Conservation (phyloP, 2,329 filamentous ascomycete species). For the Ophiostoma piceae region DNA sequence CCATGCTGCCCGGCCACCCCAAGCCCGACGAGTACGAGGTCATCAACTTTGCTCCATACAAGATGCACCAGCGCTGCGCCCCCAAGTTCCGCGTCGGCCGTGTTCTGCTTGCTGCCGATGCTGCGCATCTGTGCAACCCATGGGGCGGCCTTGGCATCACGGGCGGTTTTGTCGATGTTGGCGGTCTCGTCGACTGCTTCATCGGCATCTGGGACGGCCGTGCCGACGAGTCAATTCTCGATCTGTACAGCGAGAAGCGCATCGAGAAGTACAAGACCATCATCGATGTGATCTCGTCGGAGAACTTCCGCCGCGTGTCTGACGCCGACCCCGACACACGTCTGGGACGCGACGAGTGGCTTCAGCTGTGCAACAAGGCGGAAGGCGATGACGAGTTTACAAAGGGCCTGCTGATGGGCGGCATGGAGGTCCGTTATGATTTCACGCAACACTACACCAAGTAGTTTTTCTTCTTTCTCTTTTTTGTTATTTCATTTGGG, state of each 20-base stretch:
- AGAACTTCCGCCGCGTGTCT: slow-evolving; percentile 42
- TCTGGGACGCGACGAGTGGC: slow-evolving; percentile 22
- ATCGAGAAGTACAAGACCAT: slow-evolving; percentile 43
- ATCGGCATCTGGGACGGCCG: slow-evolving; percentile 41
- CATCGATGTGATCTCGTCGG: slow-evolving; percentile 41
- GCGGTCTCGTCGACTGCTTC: slow-evolving; percentile 56
- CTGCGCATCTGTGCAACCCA: slow-evolving; percentile 52
- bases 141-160: slow-evolving; percentile 59
- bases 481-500: too few relatives aligned
- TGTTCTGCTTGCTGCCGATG: slow-evolving; percentile 55
- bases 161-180: slow-evolving; percentile 59
- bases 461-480: background rate
- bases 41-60: slow-evolving; percentile 54
- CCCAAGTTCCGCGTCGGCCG: slow-evolving; percentile 53
- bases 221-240: slow-evolving; percentile 42
- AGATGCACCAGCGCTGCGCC: slow-evolving; percentile 57
- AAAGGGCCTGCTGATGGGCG: background rate
- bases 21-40: slow-evolving; percentile 54
- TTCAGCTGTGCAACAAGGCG: slow-evolving; percentile 2
- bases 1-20: slow-evolving; percentile 55
- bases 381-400: background rate
- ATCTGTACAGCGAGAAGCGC: slow-evolving; percentile 43
- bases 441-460: background rate
- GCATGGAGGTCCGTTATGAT: background rate
- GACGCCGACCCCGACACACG: slow-evolving; percentile 40